A percentile compares a stretch with the other conserved stretches of the same genome.
phyloP scores from a whole-genome alignment of 169 alveolate genomes.

The Eimeria sp. region DNA sequence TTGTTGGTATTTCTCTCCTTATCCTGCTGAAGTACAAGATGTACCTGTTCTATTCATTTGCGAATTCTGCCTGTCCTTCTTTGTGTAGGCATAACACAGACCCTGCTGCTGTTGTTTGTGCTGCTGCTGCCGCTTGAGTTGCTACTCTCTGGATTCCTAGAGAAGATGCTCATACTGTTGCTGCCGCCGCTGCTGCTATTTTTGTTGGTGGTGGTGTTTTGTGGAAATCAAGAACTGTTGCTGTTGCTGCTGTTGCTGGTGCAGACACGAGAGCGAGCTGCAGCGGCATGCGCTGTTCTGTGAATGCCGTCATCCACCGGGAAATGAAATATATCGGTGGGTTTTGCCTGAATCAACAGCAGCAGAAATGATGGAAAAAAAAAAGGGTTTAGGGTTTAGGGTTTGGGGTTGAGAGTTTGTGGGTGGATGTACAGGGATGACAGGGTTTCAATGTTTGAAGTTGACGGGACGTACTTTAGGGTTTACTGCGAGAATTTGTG shows the following conservation, averaged over 20 bases:
- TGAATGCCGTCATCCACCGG: slow-evolving; percentile 98
- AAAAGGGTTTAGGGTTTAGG: neutral
- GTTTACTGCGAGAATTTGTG: slow-evolving; percentile 98
- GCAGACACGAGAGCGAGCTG: slow-evolving; percentile 91
- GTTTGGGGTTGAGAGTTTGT: neutral
- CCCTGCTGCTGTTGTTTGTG: slow-evolving; percentile 45
- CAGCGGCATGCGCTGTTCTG: slow-evolving; percentile 94
- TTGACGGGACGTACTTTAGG: slow-evolving; percentile 97
- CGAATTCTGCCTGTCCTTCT: slow-evolving; percentile 97
- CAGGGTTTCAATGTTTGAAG: slow-evolving; percentile 97
- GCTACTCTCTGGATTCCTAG: neutral
- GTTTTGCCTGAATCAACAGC: slow-evolving; percentile 30
- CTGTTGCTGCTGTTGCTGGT: slow-evolving; percentile 38
- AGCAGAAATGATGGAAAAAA: neutral
- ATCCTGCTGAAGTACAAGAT: slow-evolving; percentile 97
- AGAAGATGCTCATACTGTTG: neutral
- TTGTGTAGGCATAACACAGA: slow-evolving; percentile 82
- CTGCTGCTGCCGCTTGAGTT: slow-evolving; percentile 15
- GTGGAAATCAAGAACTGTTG: neutral
- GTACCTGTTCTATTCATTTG: slow-evolving; percentile 96
- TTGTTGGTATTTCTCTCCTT: slow-evolving; percentile 99
- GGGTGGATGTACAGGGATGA: slow-evolving; percentile 88
- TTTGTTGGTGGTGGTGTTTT: neutral
- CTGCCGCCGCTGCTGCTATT: neutral
- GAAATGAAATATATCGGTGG: slow-evolving; percentile 97